A percentile compares a stretch with the other conserved stretches of the same genome.
phyloP scores from a whole-genome alignment of 208 protist species.

The Acanthamoeba royreba region DNA sequence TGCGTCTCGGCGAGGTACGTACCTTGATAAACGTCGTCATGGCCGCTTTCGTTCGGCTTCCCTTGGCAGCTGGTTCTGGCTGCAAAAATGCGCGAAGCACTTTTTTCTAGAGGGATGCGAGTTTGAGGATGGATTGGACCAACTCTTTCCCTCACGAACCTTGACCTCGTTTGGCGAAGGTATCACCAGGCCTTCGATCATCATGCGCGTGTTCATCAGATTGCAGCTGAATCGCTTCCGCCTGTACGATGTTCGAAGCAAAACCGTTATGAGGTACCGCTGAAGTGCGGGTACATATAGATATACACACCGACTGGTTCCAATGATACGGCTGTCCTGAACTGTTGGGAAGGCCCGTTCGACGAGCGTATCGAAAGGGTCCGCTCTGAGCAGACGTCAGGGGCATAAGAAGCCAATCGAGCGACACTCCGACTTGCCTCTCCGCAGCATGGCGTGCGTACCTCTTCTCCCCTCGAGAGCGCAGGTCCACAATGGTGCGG shows the following conservation, averaged over 20 bases:
- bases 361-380: background rate
- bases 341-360: background rate
- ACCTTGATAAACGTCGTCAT: background rate
- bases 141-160: background rate
- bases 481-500: background rate
- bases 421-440: too few relatives aligned
- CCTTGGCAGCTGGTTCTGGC: background rate
- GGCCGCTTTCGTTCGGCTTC: background rate
- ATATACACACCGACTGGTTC: background rate
- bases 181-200: background rate
- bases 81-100: background rate
- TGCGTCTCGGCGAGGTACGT: background rate
- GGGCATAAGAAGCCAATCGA: background rate
- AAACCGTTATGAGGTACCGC: background rate
- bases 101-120: background rate
- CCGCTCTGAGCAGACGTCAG: background rate
- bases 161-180: background rate
- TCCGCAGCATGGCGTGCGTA: background rate
- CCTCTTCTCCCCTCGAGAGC: background rate
- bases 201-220: constrained; percentile 39
- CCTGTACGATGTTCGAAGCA: background rate
- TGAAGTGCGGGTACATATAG: background rate
- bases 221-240: constrained; percentile 7
- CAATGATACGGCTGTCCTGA: background rate
- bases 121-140: too few relatives aligned